Percentiles rank a stretch among this genome's conserved stretches.
Conservation (phyloP, 2,329 filamentous ascomycete species). For the Fusarium sp. region DNA sequence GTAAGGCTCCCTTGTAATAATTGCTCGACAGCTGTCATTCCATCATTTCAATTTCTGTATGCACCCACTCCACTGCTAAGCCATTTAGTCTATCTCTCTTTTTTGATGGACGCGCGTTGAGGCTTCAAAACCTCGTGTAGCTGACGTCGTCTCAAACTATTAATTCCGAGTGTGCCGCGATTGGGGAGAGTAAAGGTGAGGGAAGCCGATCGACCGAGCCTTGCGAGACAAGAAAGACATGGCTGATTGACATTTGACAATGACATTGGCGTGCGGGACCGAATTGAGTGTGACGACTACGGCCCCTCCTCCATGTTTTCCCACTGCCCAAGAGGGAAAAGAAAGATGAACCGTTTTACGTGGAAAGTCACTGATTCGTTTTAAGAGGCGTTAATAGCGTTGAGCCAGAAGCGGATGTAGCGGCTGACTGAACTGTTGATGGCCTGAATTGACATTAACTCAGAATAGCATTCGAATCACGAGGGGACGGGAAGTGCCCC, state of each 20-base stretch:
- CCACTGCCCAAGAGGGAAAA: neutral
- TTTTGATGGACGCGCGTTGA: slow-evolving; percentile 25
- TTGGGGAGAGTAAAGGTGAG: slow-evolving; percentile 22
- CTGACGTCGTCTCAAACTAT: slow-evolving; percentile 32
- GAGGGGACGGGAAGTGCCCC: slow-evolving; percentile 23
- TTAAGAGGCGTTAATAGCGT: slow-evolving; percentile 27
- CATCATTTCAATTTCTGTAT: slow-evolving; percentile 6
- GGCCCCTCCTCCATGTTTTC: slow-evolving; percentile 7
- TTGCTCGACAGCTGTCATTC: slow-evolving; percentile 20
- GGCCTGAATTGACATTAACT: neutral
- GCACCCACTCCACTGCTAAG: slow-evolving; percentile 2
- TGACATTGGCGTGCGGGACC: slow-evolving; percentile 16
- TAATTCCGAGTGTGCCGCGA: slow-evolving; percentile 34
- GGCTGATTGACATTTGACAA: slow-evolving; percentile 6
- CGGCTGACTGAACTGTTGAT: slow-evolving; percentile 8
- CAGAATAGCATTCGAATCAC: slow-evolving; percentile 18
- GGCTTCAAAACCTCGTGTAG: slow-evolving; percentile 23
- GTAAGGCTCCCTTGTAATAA: slow-evolving; percentile 19
- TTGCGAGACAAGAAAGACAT: slow-evolving; percentile 3
- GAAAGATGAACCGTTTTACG: neutral
- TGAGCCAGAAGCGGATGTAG: slow-evolving; percentile 20
- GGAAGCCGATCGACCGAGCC: slow-evolving; percentile 22
- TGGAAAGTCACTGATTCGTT: slow-evolving; percentile 8
- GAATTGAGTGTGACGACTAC: slow-evolving; percentile 3
- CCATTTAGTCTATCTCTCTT: neutral